Base-by-base conservation (phyloP, 371 early-diverging fungal species). In the Amoeboaphelidium protococcarum region DNA sequence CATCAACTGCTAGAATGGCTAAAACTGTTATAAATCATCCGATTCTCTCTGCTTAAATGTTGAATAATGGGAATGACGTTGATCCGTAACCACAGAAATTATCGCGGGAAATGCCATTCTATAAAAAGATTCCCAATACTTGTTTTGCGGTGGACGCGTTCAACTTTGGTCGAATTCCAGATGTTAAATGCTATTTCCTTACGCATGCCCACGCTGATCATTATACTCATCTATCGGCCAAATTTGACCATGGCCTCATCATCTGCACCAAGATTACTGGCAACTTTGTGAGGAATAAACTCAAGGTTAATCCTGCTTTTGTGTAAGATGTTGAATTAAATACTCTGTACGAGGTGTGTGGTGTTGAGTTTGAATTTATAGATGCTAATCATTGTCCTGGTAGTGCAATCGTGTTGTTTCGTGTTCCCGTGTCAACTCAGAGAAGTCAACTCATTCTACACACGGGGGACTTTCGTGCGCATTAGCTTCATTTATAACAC, bases 341-440 rank as follows among this genome's bases (percentile, higher is more conserved):
- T 50, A 62, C 62, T 20, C 60, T 63, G 2, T 65, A 70, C 2
- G 59, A 54, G n/a, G 60, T 80, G 25, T 52, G 67, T 24, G 63
- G 57, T 25, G 64, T 76, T 12, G 56, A 56, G 0, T 86, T 91
- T 1, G 72, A 74, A 0, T 54, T 87, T 19, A 71, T 89, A 25
- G 94, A 89, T 49, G 88, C 89, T 2, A 84, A 86, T 52, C 91
- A 89, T 54, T 94, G 95, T 52, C 92, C 95, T 0, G 92, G 92
- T 16, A 76, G 92, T 0, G 88, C 72, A 0, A 52, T 94, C 2
- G 70, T 91, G 48, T 58, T 84, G 46, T 89, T 91, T 55, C 69
- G 78, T 40, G 53, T 76, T 1, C 68, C 68, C 0, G 25, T 12
- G 20, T 37, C 6, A 31, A 16, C 16, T 31, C 16, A 10, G 16